Conservation (phyloP, 2,329 filamentous ascomycete genomes). For the Chrysoporthe cubensis region DNA sequence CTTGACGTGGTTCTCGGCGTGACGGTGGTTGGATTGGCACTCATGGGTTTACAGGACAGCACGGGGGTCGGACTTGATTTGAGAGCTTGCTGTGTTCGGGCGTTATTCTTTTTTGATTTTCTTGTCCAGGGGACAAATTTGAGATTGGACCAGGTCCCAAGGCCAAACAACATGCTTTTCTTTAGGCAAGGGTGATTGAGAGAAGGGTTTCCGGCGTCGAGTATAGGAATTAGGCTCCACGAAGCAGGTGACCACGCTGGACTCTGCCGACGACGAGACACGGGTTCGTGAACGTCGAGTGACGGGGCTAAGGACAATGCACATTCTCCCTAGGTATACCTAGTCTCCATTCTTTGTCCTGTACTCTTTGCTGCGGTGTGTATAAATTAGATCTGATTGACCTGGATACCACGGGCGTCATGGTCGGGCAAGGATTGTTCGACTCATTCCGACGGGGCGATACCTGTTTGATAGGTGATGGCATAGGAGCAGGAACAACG, state of each 20-base stretch:
- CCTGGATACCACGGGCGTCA: conserved; percentile 6
- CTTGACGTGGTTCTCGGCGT: not conserved
- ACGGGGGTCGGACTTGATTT: conserved; percentile 5
- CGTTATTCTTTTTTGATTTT: not conserved
- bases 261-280: not conserved
- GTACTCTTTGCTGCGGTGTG: conserved; percentile 6
- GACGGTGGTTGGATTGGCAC: not conserved
- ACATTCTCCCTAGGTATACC: not conserved
- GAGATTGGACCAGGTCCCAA: conserved; percentile 18
- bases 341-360: not conserved
- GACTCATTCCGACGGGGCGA: not conserved
- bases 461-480: not conserved
- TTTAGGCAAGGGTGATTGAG: not conserved
- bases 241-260: not conserved
- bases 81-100: not conserved
- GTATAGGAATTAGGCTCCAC: not conserved
- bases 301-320: not conserved
- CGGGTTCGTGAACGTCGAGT: not conserved
- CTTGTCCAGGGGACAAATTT: conserved; percentile 4
- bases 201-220: not conserved
- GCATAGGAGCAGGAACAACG: not conserved
- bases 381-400: conserved; percentile 12
- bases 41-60: conserved; percentile 9
- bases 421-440: not conserved
- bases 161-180: conserved; percentile 4